Evolutionary conservation across 2,329 filamentous ascomycete species (phyloP).

Genomic region (Talaromyces piceae): DNA sequence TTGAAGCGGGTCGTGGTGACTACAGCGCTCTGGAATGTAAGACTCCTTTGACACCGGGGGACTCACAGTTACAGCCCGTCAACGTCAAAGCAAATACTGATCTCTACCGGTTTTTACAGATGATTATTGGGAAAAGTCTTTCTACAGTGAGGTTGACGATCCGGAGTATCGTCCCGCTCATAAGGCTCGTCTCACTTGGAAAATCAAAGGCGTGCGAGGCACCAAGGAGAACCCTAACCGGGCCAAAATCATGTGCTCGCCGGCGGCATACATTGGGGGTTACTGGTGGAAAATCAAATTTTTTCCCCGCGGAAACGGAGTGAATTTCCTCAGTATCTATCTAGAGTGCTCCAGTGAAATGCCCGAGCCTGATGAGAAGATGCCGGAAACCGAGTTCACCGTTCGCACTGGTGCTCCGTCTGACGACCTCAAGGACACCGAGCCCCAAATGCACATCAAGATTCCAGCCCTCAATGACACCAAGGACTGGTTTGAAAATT

Average conservation of each 20-base stretch:
- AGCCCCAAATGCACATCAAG: constrained; percentile 26
- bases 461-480: constrained; percentile 21
- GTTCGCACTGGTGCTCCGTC: constrained; percentile 33
- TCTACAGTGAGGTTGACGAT: constrained; percentile 50
- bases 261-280: constrained; percentile 48
- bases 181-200: constrained; percentile 53
- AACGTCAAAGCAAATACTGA: constrained; percentile 6
- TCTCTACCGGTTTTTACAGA: constrained; percentile 25
- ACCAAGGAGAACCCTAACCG: constrained; percentile 54
- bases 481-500: constrained; percentile 24
- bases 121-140: constrained; percentile 51
- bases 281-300: constrained; percentile 61
- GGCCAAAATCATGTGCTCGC: constrained; percentile 52
- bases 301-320: constrained; percentile 54
- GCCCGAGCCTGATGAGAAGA: constrained; percentile 28
- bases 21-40: constrained; percentile 49
- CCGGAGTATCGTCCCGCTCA: constrained; percentile 49
- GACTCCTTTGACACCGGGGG: constrained; percentile 8
- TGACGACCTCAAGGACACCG: constrained; percentile 23
- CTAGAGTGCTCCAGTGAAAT: constrained; percentile 52
- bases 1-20: constrained; percentile 43
- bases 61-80: background rate
- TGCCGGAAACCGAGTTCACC: constrained; percentile 34
- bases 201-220: constrained; percentile 51
- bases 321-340: constrained; percentile 53